Evolutionary conservation across 768 basidiomycete species (phyloP).

Genomic region (Lactarius hatsudake): DNA sequence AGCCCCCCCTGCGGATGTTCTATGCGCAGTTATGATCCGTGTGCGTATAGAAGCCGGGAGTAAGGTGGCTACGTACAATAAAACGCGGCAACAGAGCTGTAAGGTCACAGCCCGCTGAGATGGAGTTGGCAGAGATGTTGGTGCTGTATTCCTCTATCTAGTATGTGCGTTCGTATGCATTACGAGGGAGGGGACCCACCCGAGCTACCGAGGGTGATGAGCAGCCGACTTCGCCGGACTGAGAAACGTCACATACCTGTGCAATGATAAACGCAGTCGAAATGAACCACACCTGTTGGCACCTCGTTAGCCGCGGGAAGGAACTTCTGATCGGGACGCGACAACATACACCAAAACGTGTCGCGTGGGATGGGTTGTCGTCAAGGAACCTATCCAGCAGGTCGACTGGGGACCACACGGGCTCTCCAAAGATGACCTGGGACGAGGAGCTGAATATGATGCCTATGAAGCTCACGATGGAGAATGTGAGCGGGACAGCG

Average conservation of each 20-base stretch:
- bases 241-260: slow-evolving; percentile 42
- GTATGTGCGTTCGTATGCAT: not conserved
- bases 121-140: slow-evolving; percentile 80
- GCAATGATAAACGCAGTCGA: slow-evolving; percentile 75
- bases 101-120: slow-evolving; percentile 80
- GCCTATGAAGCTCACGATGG: slow-evolving; percentile 72
- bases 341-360: slow-evolving; percentile 57
- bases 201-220: slow-evolving; percentile 23
- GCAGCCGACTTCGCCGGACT: not conserved
- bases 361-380: slow-evolving; percentile 55
- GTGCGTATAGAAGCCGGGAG: not conserved
- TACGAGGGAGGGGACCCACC: slow-evolving; percentile 22
- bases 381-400: slow-evolving; percentile 68
- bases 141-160: slow-evolving; percentile 43
- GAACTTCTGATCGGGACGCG: not conserved
- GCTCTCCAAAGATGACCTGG: slow-evolving; percentile 69
- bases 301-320: slow-evolving; percentile 22
- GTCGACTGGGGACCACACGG: slow-evolving; percentile 78
- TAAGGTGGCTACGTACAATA: slow-evolving; percentile 46
- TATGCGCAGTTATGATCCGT: slow-evolving; percentile 29
- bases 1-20: slow-evolving; percentile 85
- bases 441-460: slow-evolving; percentile 81
- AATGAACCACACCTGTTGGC: slow-evolving; percentile 68
- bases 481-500: slow-evolving; percentile 70
- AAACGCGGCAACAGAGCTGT: slow-evolving; percentile 76